A percentile compares a stretch with the other conserved stretches of the same genome.
phyloP scores from a whole-genome alignment of 2,329 filamentous ascomycete species.

The Colletotrichum salicis region DNA sequence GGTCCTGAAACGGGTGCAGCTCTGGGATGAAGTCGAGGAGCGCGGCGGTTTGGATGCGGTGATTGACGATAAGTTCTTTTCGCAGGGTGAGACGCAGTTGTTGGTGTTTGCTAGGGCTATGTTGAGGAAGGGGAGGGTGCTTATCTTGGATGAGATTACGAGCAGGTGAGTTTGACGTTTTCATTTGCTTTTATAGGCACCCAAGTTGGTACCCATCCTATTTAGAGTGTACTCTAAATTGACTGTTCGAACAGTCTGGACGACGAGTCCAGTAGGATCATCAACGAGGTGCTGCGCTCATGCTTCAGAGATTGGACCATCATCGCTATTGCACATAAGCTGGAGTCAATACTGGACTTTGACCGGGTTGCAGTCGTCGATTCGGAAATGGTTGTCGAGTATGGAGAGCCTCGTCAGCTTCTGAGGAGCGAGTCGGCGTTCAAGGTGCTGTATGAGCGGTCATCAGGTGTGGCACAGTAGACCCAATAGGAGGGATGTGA shows the following conservation, averaged over 20 bases:
- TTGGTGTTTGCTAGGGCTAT: constrained; percentile 59
- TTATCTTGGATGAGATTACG: constrained; percentile 56
- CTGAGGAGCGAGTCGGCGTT: constrained; percentile 7
- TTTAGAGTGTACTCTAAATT: not conserved
- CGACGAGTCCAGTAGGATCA: constrained; percentile 29
- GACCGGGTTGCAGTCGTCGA: constrained; percentile 64
- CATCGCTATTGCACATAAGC: constrained; percentile 43
- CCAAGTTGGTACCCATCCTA: not conserved
- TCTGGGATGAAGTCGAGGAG: constrained; percentile 53
- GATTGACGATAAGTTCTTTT: constrained; percentile 47
- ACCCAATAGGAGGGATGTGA: not conserved
- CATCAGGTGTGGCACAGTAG: not conserved
- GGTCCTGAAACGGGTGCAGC: constrained; percentile 56
- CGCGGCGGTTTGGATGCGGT: constrained; percentile 49
- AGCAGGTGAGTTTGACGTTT: constrained; percentile 47
- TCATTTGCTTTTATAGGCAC: too few relatives aligned
- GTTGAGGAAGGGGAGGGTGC: constrained; percentile 49
- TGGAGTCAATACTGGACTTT: constrained; percentile 55
- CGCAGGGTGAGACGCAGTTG: constrained; percentile 60
- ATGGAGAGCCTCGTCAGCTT: constrained; percentile 4
- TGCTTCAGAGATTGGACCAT: constrained; percentile 57
- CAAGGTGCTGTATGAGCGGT: constrained; percentile 20
- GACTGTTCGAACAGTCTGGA: constrained; percentile 32
- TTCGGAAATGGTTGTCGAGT: constrained; percentile 57
- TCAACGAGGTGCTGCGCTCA: constrained; percentile 32